Conservation (phyloP, 2,329 filamentous ascomycete genomes). For the Cladosporium sp. region DNA sequence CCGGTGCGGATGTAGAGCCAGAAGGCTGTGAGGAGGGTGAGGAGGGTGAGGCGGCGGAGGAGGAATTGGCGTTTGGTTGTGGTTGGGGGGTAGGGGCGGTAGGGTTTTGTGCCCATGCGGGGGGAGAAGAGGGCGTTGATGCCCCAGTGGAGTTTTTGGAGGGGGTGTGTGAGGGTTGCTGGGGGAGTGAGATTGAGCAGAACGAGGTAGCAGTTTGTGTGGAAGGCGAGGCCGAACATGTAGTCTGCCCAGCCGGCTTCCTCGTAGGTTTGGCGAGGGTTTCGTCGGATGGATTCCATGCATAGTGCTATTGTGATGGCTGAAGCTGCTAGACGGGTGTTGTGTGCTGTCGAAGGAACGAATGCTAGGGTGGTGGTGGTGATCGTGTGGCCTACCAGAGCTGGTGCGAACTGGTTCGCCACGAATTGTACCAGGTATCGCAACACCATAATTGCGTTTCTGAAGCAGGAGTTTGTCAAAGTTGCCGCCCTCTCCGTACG, state of each 20-base stretch:
- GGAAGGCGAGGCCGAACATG: slow-evolving; percentile 7
- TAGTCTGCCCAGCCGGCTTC: slow-evolving; percentile 5
- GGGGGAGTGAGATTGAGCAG: slow-evolving; percentile 1
- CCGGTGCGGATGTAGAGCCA: slow-evolving; percentile 3
- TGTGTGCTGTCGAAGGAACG: neutral
- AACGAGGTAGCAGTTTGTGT: slow-evolving; percentile 8
- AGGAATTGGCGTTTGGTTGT: slow-evolving; percentile 1
- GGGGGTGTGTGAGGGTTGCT: neutral
- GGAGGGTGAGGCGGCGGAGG: neutral
- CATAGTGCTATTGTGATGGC: neutral
- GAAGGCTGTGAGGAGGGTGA: neutral
- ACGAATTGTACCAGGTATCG: neutral
- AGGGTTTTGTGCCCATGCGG: slow-evolving; percentile 6
- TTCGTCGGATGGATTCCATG: slow-evolving; percentile 1
- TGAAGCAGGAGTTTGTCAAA: neutral
- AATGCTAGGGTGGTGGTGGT: slow-evolving; percentile 1
- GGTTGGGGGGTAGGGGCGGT: slow-evolving; percentile 1
- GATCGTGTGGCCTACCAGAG: neutral
- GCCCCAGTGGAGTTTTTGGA: slow-evolving; percentile 3
- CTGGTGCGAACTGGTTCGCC: neutral
- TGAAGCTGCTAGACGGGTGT: neutral
- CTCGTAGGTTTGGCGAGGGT: neutral
- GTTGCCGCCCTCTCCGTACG: neutral
- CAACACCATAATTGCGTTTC: neutral
- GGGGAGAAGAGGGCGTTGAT: slow-evolving; percentile 8